Base-by-base conservation (phyloP, 441 rosid species). In the Lepidium campestre region DNA sequence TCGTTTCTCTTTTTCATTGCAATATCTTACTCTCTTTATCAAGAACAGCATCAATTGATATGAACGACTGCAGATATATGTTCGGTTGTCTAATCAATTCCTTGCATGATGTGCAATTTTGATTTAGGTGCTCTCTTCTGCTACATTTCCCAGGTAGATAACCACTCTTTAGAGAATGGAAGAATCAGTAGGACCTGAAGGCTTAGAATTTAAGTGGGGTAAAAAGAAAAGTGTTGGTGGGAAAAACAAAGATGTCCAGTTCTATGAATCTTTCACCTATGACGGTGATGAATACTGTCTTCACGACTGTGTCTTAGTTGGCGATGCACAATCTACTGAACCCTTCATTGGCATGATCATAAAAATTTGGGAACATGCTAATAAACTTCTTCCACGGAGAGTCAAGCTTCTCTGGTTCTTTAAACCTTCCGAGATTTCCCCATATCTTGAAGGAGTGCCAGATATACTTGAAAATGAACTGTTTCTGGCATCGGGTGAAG, bases 401-500 rank as follows among this genome's bases (percentile, higher is more conserved):
- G 84, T 84, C 52, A 88, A 85, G 82, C 70, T 88, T 70, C 79
- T 92, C 35, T 95, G 97, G 99, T 86, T 84, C 71, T 85, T 90
- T 71, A 88, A 75, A 39, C 88, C 95, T 19, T 62, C 46, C 52
- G 98, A 95, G 80, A 78, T 95, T 54, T 44, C 67, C 8, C 71
- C 77, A 19, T 79, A 67, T 80, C 83, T 86, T 42, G 71, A 71
- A 67, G 58, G 68, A 49, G 75, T 60, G 71, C 75, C 74, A 36
- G 75, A 59, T 61, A 3, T 61, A 32, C 70, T 41, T 19, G 57
- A 62, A 55, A 90, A 95, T 69, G 98, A 95, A 78, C 57, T 95
- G 59, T 77, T 95, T 81, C 56, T 95, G 77, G 98, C 93, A 7
- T 83, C 89, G 0, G 98, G 99, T 62, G 87, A 86, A 67, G 99